Base-by-base conservation (phyloP, 2,329 filamentous ascomycete genomes). In the Seiridium cupressi region DNA sequence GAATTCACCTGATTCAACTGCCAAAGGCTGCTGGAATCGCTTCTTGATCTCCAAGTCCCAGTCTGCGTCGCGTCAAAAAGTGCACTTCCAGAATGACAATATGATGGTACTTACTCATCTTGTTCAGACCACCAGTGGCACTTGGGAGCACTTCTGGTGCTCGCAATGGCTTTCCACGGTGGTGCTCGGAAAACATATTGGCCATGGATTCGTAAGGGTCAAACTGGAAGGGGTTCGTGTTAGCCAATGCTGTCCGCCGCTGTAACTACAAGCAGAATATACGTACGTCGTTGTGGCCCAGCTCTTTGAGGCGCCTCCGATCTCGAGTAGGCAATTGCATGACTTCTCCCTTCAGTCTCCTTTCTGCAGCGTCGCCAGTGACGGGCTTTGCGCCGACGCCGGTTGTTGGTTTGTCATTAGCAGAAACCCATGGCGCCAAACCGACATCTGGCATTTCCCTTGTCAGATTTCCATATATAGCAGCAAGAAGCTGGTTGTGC, bases 291-390 rank as follows among this genome's bases (percentile, higher is more conserved):
- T 88, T 88, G 32, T 82, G 80, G 31, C 74, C 76, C 40, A 89
- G 73, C 64, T 90, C 87, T 67, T 90, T 90, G 68, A 90, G 84
- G 60, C 87, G 81, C 73, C 87, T 79, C 64, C 88, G 79, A 69
- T 90, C 87, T 65, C 86, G 80, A 60, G 80, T 85, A n/a, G 85
- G 87, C 49, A 90, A 78, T 68, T 88, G 85, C 88, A 90, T 90
- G 62, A 90, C 85, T 69, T 89, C 86, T 65, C 83, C 85, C 76
- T 90, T 90, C 54, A 90, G 72, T 65, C 82, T 81, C 66, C 86
- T 80, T 73, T 90, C 87, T 42, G 84, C 81, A 40, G 87, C 85
- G 79, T 90, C 87, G 35, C 86, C 86, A 35, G 83, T 85, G 51
- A 86, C 81, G 31, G 85, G 84, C 70, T 90, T 90, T 65, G 78